Evolutionary conservation across 495 filamentous ascomycete species (phyloP), one percentile per base, ranked within the genome.

Genomic region (Halenospora varia): DNA sequence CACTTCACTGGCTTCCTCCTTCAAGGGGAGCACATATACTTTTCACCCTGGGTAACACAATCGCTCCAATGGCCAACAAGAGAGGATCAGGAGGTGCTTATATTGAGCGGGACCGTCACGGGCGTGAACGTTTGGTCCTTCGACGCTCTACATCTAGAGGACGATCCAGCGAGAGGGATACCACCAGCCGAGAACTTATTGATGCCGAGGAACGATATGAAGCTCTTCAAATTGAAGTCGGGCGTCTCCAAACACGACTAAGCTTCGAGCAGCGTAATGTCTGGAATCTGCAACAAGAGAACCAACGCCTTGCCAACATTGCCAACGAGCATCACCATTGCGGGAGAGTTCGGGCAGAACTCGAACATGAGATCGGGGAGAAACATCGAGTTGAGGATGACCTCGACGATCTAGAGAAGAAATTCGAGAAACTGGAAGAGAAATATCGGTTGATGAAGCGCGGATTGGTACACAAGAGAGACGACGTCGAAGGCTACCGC

Each of bases 361-460:
- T 61, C 13, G 56, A 61, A 3, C 29, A 39, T 4, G 53, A 61
- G 44, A 39, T 56, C 11, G 39, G 44, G 13, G 57, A 62, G 40
- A 25, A 51, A 22, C 42, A 42, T 41, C 25, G 50, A 13, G 11
- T 62, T 11, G 84, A 88, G 48, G 76, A 85, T 25, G 52, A 65
- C 11, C 61, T 71, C 10, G 79, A 85, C 20, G 69, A 71, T 25
- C 83, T 84, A 3, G 69, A 76, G n/a, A 49, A 49, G 47, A 23
- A 25, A n/a, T 24, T 3, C 9, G 47, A 49, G 47, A 49, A n/a
- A 25, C 20, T 49, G 20, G 23, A 25, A 9, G 47, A 87, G 64
- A 77, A 85, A 59, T 72, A 76, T 47, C 51, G 71, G 55, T 64
- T 77, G 48, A 64, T 73, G 52, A 76, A 80, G 53, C 47, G 71